Conservation (phyloP, 768 basidiomycete species). For the Suillus cothurnatus region DNA sequence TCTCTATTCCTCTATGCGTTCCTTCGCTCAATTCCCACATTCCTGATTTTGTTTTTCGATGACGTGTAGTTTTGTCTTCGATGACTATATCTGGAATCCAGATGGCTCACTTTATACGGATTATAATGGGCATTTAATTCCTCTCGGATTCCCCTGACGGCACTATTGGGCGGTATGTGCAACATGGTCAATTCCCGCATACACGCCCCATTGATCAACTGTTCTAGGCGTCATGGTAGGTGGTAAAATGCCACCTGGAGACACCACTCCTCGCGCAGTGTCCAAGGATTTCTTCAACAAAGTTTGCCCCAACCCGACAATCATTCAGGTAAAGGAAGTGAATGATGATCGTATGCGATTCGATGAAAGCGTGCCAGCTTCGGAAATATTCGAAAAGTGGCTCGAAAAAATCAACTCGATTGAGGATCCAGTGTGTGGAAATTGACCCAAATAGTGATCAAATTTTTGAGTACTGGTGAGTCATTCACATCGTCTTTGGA, state of each 20-base stretch:
- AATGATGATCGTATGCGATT: conserved; percentile 32
- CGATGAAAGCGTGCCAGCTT: conserved; percentile 26
- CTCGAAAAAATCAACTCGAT: conserved; percentile 34
- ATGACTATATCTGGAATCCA: conserved; percentile 45
- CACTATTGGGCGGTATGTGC: conserved; percentile 38
- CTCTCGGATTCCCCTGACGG: conserved; percentile 44
- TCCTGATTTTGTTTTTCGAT: conserved; percentile 10
- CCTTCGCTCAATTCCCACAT: not conserved
- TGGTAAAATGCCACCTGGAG: conserved; percentile 36
- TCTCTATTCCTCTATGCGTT: not conserved
- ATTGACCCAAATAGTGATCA: conserved; percentile 24
- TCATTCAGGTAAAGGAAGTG: conserved; percentile 33
- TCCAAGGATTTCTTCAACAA: conserved; percentile 39
- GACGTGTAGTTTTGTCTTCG: conserved; percentile 41
- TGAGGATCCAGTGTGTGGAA: conserved; percentile 44
- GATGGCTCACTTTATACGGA: conserved; percentile 38
- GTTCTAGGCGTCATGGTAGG: conserved; percentile 44
- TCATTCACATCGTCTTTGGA: not conserved
- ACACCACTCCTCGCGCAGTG: conserved; percentile 38
- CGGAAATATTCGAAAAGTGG: conserved; percentile 41
- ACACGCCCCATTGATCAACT: not conserved
- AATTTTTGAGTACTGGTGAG: conserved; percentile 42
- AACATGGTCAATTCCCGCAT: not conserved
- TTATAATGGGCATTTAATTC: conserved; percentile 38
- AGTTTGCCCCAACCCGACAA: conserved; percentile 41